phyloP scores from a whole-genome alignment of 345 rosid genomes.

The Hypericum perforatum region DNA sequence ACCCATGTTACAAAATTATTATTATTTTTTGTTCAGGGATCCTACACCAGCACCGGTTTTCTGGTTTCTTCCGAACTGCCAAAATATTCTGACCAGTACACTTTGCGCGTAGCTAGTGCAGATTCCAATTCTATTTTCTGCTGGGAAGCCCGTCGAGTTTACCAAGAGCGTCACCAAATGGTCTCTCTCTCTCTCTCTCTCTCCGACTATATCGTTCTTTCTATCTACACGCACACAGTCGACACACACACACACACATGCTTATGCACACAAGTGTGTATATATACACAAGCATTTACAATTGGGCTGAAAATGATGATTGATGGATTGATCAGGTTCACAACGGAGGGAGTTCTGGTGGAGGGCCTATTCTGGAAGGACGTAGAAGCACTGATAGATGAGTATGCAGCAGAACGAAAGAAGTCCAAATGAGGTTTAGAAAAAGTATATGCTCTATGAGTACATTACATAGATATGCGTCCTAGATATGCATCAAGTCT shows the following conservation, averaged over 20 bases:
- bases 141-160: constrained; percentile 66
- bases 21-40: constrained; percentile 45
- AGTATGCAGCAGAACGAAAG: constrained; percentile 64
- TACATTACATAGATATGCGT: no score
- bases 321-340: constrained; percentile 63
- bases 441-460: no score
- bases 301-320: no score
- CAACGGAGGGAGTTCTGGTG: constrained; percentile 77
- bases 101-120: constrained; percentile 69
- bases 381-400: constrained; percentile 52
- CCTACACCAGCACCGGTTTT: constrained; percentile 85
- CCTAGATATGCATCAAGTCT: no score
- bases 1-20: not conserved
- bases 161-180: constrained; percentile 83
- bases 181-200: constrained; percentile 37
- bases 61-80: constrained; percentile 81
- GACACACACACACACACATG: not conserved
- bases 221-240: not conserved
- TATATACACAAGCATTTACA: no score
- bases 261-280: no score
- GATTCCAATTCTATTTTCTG: constrained; percentile 87
- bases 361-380: constrained; percentile 94
- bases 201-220: no score
- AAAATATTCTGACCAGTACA: constrained; percentile 81
- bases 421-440: constrained; percentile 56